Evolutionary conservation across 1,139 yeast species (phyloP).

Genomic region (Fermentozyma sake): DNA sequence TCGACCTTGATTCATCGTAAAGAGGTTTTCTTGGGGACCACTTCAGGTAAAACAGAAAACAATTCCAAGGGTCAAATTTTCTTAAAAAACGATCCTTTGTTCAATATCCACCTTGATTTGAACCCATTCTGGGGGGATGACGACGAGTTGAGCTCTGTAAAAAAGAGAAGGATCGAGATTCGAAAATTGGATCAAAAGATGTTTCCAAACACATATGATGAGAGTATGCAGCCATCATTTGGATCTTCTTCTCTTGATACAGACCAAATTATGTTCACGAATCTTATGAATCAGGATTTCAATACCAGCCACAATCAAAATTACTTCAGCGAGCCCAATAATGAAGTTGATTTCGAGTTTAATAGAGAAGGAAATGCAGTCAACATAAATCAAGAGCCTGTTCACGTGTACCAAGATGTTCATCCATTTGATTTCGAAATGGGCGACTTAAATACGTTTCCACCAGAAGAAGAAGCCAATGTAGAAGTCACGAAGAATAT

Average conservation of each 20-base stretch:
- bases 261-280: not conserved
- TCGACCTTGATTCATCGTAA: not conserved
- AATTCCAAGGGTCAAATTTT: slow-evolving; percentile 10
- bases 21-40: not conserved
- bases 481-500: slow-evolving; percentile 5
- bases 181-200: slow-evolving; percentile 7
- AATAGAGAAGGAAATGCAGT: slow-evolving; percentile 7
- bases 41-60: too few species aligned
- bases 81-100: slow-evolving; percentile 37
- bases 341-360: slow-evolving; percentile 6
- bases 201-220: too few species aligned
- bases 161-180: slow-evolving; percentile 15
- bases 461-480: too few species aligned
- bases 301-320: too few species aligned
- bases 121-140: slow-evolving; percentile 14
- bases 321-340: not conserved
- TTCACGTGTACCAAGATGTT: too few species aligned
- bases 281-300: not conserved
- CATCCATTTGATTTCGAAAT: too few species aligned
- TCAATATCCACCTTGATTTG: slow-evolving; percentile 31
- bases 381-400: too few species aligned
- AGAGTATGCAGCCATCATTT: too few species aligned
- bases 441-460: too few species aligned
- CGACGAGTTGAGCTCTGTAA: slow-evolving; percentile 5
- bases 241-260: too few species aligned